Conservation (phyloP, 1,284 basidiomycete species). For the Anthracocystis setariae region DNA sequence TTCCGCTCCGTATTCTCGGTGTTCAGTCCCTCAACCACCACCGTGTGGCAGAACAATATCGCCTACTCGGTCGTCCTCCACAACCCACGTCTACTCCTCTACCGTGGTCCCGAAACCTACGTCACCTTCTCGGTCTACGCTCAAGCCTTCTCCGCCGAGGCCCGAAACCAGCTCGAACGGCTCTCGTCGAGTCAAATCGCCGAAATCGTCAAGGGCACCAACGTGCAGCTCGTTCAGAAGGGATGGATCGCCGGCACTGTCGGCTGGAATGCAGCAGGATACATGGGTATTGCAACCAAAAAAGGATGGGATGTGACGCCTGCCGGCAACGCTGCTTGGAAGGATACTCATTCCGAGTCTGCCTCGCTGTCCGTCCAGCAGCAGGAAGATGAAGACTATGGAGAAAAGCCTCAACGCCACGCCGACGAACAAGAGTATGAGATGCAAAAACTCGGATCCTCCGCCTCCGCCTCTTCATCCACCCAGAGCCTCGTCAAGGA, state of each 20-base stretch:
- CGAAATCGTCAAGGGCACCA: slow-evolving; percentile 24
- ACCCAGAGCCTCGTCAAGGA: slow-evolving; percentile 12
- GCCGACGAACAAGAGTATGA: slow-evolving; percentile 32
- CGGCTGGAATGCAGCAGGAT: slow-evolving; percentile 52
- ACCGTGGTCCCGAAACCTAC: slow-evolving; percentile 56
- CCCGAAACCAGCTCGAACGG: slow-evolving; percentile 30
- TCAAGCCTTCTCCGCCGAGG: slow-evolving; percentile 40
- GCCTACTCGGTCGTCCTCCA: slow-evolving; percentile 52
- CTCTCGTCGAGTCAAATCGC: slow-evolving; percentile 19
- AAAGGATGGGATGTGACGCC: slow-evolving; percentile 55
- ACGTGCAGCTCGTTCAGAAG: slow-evolving; percentile 51
- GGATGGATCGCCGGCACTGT: slow-evolving; percentile 57
- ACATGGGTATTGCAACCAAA: slow-evolving; percentile 42
- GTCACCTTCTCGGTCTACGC: slow-evolving; percentile 51
- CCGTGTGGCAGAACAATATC: slow-evolving; percentile 45
- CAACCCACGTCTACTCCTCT: slow-evolving; percentile 49
- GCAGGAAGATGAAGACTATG: slow-evolving; percentile 46
- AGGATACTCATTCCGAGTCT: slow-evolving; percentile 33
- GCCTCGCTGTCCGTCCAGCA: slow-evolving; percentile 14
- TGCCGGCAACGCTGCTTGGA: slow-evolving; percentile 27
- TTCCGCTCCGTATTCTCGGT: slow-evolving; percentile 44
- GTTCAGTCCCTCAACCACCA: slow-evolving; percentile 41
- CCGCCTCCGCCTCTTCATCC: not conserved
- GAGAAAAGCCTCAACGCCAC: slow-evolving; percentile 24
- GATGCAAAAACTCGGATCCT: slow-evolving; percentile 32